These are phyloP conservation scores for Chrysoporthe deuterocubensis DNA, from an alignment of 2,329 filamentous ascomycete genomes.

Conservation along the genomic window DNA sequence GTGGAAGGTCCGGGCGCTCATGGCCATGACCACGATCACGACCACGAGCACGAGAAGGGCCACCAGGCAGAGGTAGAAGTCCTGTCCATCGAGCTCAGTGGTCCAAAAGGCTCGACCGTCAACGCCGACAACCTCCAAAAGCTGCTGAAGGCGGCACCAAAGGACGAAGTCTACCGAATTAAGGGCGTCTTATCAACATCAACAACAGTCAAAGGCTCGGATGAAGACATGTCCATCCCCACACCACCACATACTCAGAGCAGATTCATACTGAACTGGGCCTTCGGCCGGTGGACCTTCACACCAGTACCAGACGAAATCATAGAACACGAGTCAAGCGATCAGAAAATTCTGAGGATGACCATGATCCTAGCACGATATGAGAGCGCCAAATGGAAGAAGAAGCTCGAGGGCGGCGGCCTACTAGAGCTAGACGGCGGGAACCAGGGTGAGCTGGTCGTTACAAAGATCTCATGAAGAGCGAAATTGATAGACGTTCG, in stretches of 20 bases:
- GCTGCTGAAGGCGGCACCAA: conserved; percentile 75
- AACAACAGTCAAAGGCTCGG: conserved; percentile 53
- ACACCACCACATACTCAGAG: conserved; percentile 36
- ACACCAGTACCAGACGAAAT: conserved; percentile 56
- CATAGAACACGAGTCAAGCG: conserved; percentile 59
- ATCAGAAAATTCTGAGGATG: conserved; percentile 66
- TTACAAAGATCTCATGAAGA: conserved; percentile 53
- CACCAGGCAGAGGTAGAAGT: conserved; percentile 93
- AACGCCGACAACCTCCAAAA: conserved; percentile 66
- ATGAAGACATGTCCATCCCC: conserved; percentile 47
- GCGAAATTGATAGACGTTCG: not conserved
- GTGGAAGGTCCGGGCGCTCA: conserved; percentile 47
- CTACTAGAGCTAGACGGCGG: conserved; percentile 54
- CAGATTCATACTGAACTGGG: conserved; percentile 95
- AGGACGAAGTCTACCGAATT: conserved; percentile 95
- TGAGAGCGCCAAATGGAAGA: conserved; percentile 78
- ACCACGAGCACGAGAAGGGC: conserved; percentile 50
- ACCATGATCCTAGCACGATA: conserved; percentile 76
- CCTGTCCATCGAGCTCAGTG: conserved; percentile 73
- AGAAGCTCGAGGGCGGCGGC: conserved; percentile 65
- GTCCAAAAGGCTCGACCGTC: conserved; percentile 45
- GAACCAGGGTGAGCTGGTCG: conserved; percentile 52
- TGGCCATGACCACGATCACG: conserved; percentile 45
- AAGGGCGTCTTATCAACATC: conserved; percentile 68
- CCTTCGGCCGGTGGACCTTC: conserved; percentile 94